Evolutionary conservation across 768 basidiomycete species (phyloP).

Genomic region (Pleurotus pulmonarius): DNA sequence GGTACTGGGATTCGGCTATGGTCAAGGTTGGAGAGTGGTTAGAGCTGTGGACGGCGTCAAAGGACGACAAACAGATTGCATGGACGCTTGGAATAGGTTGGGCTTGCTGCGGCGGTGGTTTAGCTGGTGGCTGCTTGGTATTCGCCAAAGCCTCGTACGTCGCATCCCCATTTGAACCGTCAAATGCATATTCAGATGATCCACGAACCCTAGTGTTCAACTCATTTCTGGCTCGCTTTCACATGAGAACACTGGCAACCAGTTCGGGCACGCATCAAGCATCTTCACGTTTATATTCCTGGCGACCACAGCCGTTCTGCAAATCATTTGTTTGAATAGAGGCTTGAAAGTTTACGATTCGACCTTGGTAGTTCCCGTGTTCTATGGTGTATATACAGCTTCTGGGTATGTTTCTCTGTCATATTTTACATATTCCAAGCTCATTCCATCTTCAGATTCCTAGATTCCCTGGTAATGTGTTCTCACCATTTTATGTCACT

Average conservation of each 20-base stretch:
- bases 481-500: not conserved
- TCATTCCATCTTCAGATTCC: constrained; percentile 35
- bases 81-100: constrained; percentile 93
- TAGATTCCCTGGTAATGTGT: constrained; percentile 47
- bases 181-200: constrained; percentile 11
- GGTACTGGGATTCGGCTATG: constrained; percentile 42
- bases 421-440: not conserved
- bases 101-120: constrained; percentile 89
- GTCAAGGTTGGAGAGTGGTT: constrained; percentile 55
- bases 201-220: constrained; percentile 57
- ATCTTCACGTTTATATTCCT: constrained; percentile 73
- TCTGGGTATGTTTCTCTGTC: constrained; percentile 50
- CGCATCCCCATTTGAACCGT: not conserved
- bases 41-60: constrained; percentile 72
- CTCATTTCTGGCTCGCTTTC: constrained; percentile 73
- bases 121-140: constrained; percentile 87
- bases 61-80: constrained; percentile 80
- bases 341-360: constrained; percentile 90
- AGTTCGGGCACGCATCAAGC: constrained; percentile 78
- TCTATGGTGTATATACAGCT: constrained; percentile 90
- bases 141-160: constrained; percentile 71
- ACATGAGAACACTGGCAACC: constrained; percentile 80
- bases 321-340: constrained; percentile 90
- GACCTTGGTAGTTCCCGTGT: constrained; percentile 89
- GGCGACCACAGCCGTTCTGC: constrained; percentile 73